Base-by-base conservation (phyloP, 345 rosid genomes). In the Jatropha curcas region DNA sequence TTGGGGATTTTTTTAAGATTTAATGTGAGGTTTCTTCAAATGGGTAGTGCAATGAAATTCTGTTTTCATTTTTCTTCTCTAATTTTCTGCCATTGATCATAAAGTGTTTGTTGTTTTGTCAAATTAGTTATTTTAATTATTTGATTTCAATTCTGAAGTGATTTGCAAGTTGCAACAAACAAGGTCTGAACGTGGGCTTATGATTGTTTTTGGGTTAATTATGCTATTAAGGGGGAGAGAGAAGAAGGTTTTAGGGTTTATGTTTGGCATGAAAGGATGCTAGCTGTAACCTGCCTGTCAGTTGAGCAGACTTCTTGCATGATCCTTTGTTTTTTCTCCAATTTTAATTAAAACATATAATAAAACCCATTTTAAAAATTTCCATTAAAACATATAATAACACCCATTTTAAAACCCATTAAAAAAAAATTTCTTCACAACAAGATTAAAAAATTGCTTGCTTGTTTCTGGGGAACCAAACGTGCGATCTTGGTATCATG, bases 241-340 rank as follows among this genome's bases (percentile, higher is more conserved):
- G 74, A 41, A 13, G 11, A 41, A 41, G 45, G 45, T 41, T 66
- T 86, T 84, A 84, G 85, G 87, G 87, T 84, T 84, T 86, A 61
- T 81, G 81, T 71, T 80, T 81, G 74, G 82, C 90, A 79, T 86
- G 90, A 79, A 74, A 80, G 71, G 67, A 64, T 81, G 91, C 87
- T 88, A 91, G 98, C 97, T 93, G 98, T 88, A 88, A 83, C 81
- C 88, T 70, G 85, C 69, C 95, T 93, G 98, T 93, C 98, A 86
- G 90, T 82, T 80, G 81, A 87, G 93, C 98, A 91, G 90, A 87
- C 79, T 86, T 87, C 94, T 84, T 88, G 97, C 98, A 91, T 93
- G 97, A 93, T 84, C 86, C 67, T 72, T 79, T 46, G 69, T 70
- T 66, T 60, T 70, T 53, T 72, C 45, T 62, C 33, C 31, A 56